Conservation (phyloP, 164 flowering plant genomes). For the Hamamelis virginiana region DNA sequence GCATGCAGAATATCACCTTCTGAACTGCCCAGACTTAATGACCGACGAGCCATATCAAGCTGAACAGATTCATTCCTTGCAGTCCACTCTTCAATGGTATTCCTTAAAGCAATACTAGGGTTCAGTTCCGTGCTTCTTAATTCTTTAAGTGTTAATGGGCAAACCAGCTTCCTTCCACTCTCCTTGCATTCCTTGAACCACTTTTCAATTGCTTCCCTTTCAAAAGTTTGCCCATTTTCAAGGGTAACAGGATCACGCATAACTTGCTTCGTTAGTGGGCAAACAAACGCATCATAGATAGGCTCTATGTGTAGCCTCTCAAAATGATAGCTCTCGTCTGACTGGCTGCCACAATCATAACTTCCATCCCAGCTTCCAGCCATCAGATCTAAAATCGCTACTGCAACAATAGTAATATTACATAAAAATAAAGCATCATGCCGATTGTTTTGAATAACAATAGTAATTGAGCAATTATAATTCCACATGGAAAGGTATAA, state of each 20-base stretch:
- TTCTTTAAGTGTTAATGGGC: slow-evolving; percentile 79
- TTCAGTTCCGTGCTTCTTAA: slow-evolving; percentile 69
- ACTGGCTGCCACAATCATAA: slow-evolving; percentile 59
- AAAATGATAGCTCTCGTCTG: slow-evolving; percentile 68
- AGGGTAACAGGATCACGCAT: slow-evolving; percentile 90
- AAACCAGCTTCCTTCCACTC: slow-evolving; percentile 67
- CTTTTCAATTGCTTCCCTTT: slow-evolving; percentile 86
- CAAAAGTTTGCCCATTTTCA: slow-evolving; percentile 91
- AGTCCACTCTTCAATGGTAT: slow-evolving; percentile 92
- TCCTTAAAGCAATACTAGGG: slow-evolving; percentile 82
- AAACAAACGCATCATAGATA: slow-evolving; percentile 82
- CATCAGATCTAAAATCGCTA: slow-evolving; percentile 39
- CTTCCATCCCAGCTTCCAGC: slow-evolving; percentile 74
- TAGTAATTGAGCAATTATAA: not conserved
- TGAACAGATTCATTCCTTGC: slow-evolving; percentile 85
- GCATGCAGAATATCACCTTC: slow-evolving; percentile 65
- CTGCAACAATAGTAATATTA: slow-evolving; percentile 8
- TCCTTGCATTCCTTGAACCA: slow-evolving; percentile 90
- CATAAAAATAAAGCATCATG: not conserved
- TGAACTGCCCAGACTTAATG: slow-evolving; percentile 45
- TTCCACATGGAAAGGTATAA: not conserved
- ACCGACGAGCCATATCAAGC: slow-evolving; percentile 73
- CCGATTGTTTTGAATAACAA: not conserved
- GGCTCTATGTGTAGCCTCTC: slow-evolving; percentile 81
- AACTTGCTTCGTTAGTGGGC: slow-evolving; percentile 90